Evolutionary conservation across 306 rosid species (phyloP).

Genomic region (Myrica gale): DNA sequence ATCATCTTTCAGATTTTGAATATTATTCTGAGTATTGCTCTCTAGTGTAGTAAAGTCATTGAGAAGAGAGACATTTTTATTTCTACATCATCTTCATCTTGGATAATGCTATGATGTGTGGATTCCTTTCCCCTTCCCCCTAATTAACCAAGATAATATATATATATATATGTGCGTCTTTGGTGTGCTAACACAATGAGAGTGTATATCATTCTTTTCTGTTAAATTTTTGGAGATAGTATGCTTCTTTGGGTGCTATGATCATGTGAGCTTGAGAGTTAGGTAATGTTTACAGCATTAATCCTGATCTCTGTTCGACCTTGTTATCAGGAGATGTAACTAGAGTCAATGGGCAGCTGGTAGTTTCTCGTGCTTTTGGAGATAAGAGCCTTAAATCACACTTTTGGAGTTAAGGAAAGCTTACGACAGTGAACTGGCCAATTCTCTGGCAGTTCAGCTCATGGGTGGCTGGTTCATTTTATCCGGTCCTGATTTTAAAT

Average conservation of each 20-base stretch:
- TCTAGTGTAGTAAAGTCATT: background rate
- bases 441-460: too few relatives aligned
- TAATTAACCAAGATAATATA: too few relatives aligned
- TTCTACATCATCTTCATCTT: too few relatives aligned
- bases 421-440: background rate
- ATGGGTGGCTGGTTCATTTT: background rate
- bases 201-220: background rate
- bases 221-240: background rate
- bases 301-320: conserved; percentile 14
- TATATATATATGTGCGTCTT: background rate
- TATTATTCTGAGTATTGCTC: background rate
- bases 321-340: too few relatives aligned
- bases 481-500: background rate
- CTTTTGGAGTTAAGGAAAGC: too few relatives aligned
- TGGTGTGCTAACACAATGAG: background rate
- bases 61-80: background rate
- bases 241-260: background rate
- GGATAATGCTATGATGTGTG: too few relatives aligned
- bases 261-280: background rate
- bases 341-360: too few relatives aligned
- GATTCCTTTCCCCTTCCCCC: too few relatives aligned
- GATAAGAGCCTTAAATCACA: too few relatives aligned
- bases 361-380: too few relatives aligned
- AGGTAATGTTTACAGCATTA: conserved; percentile 16
- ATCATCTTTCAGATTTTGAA: background rate